Evolutionary conservation across 352 stramenopile species (phyloP), one percentile per base, ranked within the genome.

Genomic region (Phytophthora ohioensis): DNA sequence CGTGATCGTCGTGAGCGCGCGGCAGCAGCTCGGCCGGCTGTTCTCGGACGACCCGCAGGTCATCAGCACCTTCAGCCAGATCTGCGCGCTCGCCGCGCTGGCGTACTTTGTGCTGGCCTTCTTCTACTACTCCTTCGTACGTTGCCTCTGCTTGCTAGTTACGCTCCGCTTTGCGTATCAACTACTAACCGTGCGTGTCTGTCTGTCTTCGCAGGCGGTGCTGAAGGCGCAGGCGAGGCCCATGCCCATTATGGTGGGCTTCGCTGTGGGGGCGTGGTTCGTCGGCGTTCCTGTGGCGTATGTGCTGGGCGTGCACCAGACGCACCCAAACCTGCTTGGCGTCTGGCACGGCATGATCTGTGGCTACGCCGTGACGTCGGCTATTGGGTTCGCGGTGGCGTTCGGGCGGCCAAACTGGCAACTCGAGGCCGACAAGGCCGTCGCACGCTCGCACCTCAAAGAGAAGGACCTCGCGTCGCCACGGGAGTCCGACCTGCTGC

Each of bases 121-220:
- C 67, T 95, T 95, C 75, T 97, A 91, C 74, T 89, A 88, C 48
- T 78, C 87, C 10, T 85, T 94, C 57, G 85, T 89, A 57, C 65
- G 78, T 79, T 1, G 52, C 5, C 34, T 41, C 32, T 59, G 21
- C 13, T 53, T 17, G 34, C 41, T 2, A 34, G n/a, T 36, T 27
- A 27, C 21, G 4, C 3, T 46, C 30, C 15, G n/a, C 31, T 4
- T 15, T 38, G n/a, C 13, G 36, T 51, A 9, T 53, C 39, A 27
- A 9, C 13, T 62, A 13, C 38, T 57, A 58, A 57, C 17, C 21
- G 35, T 39, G 9, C 30, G 12, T 45, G 42, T 42, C 10, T 34
- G 17, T 53, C 11, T 64, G n/a, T 58, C 8, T 13, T 36, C 57
- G 39, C 41, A 93, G 84, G 82, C 85, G 31, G 79, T 94, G 34